Evolutionary conservation across 2,329 filamentous ascomycete genomes (phyloP), one percentile per base, ranked within the genome.

Genomic region (Septoria petroselini): DNA sequence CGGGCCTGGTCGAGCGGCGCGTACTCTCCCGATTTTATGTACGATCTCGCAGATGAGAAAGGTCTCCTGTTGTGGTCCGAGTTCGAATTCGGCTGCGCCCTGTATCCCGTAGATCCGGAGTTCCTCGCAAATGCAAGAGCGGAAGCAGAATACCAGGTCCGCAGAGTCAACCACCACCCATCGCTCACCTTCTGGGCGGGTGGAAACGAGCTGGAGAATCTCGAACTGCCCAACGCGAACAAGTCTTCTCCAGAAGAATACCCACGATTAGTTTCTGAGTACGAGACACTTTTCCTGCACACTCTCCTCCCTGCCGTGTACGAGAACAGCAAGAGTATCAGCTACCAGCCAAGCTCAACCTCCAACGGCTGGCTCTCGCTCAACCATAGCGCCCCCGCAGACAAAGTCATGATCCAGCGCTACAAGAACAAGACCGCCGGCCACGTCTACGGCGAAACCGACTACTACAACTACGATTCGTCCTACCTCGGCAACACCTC

Each of bases 1-100:
- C 73, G 81, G 4, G 76, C 83, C 1, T 84, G 81, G 81, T 73
- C 79, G 3, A 9, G 79, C 15, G 79, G 81, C 2, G 75, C 77
- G 1, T 84, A 84, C 54, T 71, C 75, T 1, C 80, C 79, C 1
- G 80, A 83, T 54, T 83, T 80, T 55, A 78, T 84, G 53, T 84
- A 80, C 58, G 80, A 83, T 49, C 68, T 83, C 7, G 81, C 80
- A 1, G 81, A 84, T 61, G 78, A 82, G 60, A 73, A 73, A 58
- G 81, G 81, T 1, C 72, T 84, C 4, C 66, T 84, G 5, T 69
- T 84, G 0, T 84, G 81, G 81, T 80, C 75, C 41, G 81, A 84
- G 52, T 83, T 84, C 53, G 72, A 84, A 58, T 84, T 82, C 59
- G 76, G 78, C 8, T 80, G 82, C 62, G 73, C 79, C 1, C 65